Conservation (phyloP, 139 green algal genomes). For the Chlorella sp. region DNA sequence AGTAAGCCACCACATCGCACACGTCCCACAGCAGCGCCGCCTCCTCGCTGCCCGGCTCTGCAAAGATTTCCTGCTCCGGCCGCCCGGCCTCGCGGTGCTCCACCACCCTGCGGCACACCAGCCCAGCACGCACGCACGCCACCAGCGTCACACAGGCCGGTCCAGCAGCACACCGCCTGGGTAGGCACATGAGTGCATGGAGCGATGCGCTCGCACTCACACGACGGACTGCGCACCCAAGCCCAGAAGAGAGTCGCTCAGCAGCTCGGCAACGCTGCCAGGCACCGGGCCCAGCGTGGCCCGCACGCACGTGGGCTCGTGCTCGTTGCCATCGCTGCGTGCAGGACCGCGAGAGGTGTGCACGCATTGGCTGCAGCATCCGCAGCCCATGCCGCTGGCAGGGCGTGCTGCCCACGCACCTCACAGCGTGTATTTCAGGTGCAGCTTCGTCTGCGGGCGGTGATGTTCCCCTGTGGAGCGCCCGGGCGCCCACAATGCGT, state of each 20-base stretch:
- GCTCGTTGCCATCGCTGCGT: no score
- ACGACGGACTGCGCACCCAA: slow-evolving; percentile 55
- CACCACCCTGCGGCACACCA: slow-evolving; percentile 39
- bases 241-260: slow-evolving; percentile 57
- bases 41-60: slow-evolving; percentile 10
- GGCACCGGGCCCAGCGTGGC: slow-evolving; percentile 26
- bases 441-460: no score
- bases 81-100: slow-evolving; percentile 28
- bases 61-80: slow-evolving; percentile 53
- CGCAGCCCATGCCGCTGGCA: no score
- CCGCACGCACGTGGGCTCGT: slow-evolving; percentile 26
- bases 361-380: no score
- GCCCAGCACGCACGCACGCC: no score
- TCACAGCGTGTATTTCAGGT: no score
- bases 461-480: no score
- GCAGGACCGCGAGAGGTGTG: no score
- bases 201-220: slow-evolving; percentile 12
- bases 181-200: background rate
- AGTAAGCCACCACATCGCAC: slow-evolving; percentile 54
- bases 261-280: slow-evolving; percentile 33
- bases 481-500: no score
- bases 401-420: no score
- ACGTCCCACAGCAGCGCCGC: slow-evolving; percentile 45
- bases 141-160: no score
- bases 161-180: background rate